Evolutionary conservation across 1,284 basidiomycete genomes (phyloP), one percentile per base, ranked within the genome.

Genomic region (Boletellus deceptivus): DNA sequence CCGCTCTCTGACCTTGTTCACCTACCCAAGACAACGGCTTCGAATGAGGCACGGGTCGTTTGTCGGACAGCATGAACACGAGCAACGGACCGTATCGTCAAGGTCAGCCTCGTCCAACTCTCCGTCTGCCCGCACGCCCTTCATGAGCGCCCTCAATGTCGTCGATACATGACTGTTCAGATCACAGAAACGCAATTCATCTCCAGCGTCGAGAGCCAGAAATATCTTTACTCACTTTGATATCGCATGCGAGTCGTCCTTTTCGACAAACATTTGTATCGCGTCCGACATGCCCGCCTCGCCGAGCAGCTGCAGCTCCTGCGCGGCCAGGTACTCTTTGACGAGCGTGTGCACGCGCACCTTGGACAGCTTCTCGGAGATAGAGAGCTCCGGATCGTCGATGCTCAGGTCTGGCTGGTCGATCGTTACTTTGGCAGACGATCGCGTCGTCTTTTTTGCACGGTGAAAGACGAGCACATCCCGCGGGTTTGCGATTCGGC

Each of bases 161-260:
- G 74, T 73, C 22, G 67, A 68, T 1, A 93, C 88, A 70, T 93
- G 91, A 49, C 90, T 93, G 43, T 11, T 40, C 42, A 0, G 13
- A 45, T 49, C 25, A 25, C 2, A 25, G 25, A 25, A 25, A 25
- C 25, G 5, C 25, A 25, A 25, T 25, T 25, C 6, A 25, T 8
- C 25, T 4, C 6, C 25, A 25, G 8, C 25, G 7, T 25, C 25
- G 25, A 25, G 25, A 25, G 8, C 25, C 25, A 25, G 25, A 5
- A 25, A 25, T 25, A 6, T 25, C 7, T 25, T 31, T 10, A 81
- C 86, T 59, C 56, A 95, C 93, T 76, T 80, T 55, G 86, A 83
- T 64, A 98, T 94, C 4, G 94, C 90, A 73, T 94, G 89, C 39
- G 82, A 84, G 69, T 95, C 93, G 60, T 96, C 94, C 75, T 98